These are phyloP conservation scores for Globisporangium recalcitrans DNA, from an alignment of 352 stramenopile species.

Conservation along the genomic window DNA sequence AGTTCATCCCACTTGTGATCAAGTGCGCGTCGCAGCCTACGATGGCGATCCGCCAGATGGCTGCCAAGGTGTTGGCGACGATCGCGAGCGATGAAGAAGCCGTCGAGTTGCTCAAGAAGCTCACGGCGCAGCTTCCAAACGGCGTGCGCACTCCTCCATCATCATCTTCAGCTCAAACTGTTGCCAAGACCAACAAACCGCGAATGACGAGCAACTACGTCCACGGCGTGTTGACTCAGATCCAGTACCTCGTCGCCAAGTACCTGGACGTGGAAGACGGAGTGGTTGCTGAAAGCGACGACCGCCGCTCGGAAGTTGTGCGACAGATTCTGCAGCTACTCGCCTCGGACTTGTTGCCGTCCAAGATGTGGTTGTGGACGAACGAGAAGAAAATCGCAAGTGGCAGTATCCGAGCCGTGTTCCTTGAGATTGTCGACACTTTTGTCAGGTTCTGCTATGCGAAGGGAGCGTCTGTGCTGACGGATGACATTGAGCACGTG, in stretches of 20 bases:
- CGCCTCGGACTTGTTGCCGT: constrained; percentile 29
- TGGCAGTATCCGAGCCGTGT: constrained; percentile 39
- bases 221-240: constrained; percentile 59
- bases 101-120: constrained; percentile 27
- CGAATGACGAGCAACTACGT: constrained; percentile 52
- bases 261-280: constrained; percentile 19
- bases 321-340: constrained; percentile 29
- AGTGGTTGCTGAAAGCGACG: constrained; percentile 3
- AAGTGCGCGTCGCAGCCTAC: constrained; percentile 62
- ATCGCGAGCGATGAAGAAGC: constrained; percentile 61
- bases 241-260: constrained; percentile 44
- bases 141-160: constrained; percentile 17
- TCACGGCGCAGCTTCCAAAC: constrained; percentile 39
- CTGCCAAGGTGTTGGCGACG: constrained; percentile 63
- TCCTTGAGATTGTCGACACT: constrained; percentile 44
- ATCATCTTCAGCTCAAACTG: neutral
- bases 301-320: constrained; percentile 5
- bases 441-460: constrained; percentile 30
- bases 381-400: constrained; percentile 22
- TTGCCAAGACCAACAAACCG: neutral
- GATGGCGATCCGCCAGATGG: constrained; percentile 78
- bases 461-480: constrained; percentile 14
- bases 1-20: constrained; percentile 66
- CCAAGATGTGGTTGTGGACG: constrained; percentile 46
- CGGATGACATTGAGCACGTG: constrained; percentile 12